These are phyloP conservation scores for Amborella trichopoda DNA, from an alignment of 164 flowering plant species.

Conservation along the genomic window DNA sequence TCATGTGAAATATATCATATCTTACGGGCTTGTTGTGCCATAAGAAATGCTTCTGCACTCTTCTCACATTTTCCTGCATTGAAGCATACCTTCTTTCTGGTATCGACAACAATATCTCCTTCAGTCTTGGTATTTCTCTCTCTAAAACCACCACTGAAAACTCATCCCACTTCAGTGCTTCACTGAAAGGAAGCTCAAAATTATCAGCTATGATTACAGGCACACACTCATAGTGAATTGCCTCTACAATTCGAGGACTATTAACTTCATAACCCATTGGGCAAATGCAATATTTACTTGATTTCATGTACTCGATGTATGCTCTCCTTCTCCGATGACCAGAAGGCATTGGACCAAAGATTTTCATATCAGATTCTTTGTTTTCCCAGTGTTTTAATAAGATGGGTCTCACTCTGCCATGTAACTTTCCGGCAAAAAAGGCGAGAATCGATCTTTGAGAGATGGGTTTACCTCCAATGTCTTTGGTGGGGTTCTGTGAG, in stretches of 20 bases:
- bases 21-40: slow-evolving; percentile 14
- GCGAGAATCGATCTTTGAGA: slow-evolving; percentile 12
- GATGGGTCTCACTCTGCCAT: slow-evolving; percentile 15
- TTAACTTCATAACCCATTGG: slow-evolving; percentile 20
- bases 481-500: slow-evolving; percentile 13
- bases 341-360: slow-evolving; percentile 14
- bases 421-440: slow-evolving; percentile 21
- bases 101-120: slow-evolving; percentile 11
- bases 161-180: slow-evolving; percentile 12
- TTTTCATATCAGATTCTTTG: slow-evolving; percentile 16
- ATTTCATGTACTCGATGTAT: slow-evolving; percentile 14
- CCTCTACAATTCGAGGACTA: slow-evolving; percentile 16
- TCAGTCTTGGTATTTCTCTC: slow-evolving; percentile 16
- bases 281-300: slow-evolving; percentile 17
- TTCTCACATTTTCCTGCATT: slow-evolving; percentile 8
- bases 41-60: slow-evolving; percentile 13
- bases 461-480: slow-evolving; percentile 14
- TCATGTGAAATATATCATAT: slow-evolving; percentile 16
- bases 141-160: slow-evolving; percentile 14
- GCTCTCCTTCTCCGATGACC: slow-evolving; percentile 10
- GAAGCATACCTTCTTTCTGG: slow-evolving; percentile 7
- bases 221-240: slow-evolving; percentile 14
- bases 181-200: slow-evolving; percentile 16
- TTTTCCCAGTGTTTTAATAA: slow-evolving; percentile 9
- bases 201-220: slow-evolving; percentile 19